These are phyloP conservation scores for Suhomyces maxii DNA, from an alignment of 1,139 yeast genomes.

Conservation along the genomic window DNA sequence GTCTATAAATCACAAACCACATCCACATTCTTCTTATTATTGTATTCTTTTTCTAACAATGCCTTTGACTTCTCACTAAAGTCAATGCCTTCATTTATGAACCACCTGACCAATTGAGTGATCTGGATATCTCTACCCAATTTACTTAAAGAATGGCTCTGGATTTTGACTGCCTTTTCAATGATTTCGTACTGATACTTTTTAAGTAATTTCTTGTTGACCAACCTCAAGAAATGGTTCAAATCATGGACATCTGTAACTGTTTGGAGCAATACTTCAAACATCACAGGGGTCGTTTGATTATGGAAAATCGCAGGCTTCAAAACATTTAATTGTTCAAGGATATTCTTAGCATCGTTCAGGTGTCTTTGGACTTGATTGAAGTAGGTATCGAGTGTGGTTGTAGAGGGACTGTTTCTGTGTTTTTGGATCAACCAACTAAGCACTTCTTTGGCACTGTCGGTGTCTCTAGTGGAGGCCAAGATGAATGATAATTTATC, in stretches of 20 bases:
- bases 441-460: slow-evolving; percentile 22
- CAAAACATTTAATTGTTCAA: slow-evolving; percentile 25
- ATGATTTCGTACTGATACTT: slow-evolving; percentile 14
- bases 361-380: slow-evolving; percentile 5
- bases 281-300: slow-evolving; percentile 19
- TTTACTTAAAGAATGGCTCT: slow-evolving; percentile 1
- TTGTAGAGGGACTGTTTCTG: slow-evolving; percentile 26
- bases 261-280: slow-evolving; percentile 25
- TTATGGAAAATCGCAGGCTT: slow-evolving; percentile 35
- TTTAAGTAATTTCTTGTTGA: slow-evolving; percentile 14
- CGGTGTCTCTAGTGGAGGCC: slow-evolving; percentile 20
- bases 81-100: slow-evolving; percentile 10
- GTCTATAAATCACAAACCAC: neutral
- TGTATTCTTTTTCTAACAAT: slow-evolving; percentile 2
- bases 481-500: slow-evolving; percentile 30
- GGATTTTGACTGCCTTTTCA: slow-evolving; percentile 13
- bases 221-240: slow-evolving; percentile 30
- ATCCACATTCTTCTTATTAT: neutral
- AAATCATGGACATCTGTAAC: slow-evolving; percentile 30
- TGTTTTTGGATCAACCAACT: slow-evolving; percentile 19
- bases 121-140: slow-evolving; percentile 16
- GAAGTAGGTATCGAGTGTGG: slow-evolving; percentile 24
- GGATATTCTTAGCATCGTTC: slow-evolving; percentile 1
- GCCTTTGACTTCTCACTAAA: slow-evolving; percentile 10
- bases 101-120: slow-evolving; percentile 20